phyloP scores from a whole-genome alignment of 2,329 filamentous ascomycete species.

The Ophiocordyceps camponoti-rufipedis region DNA sequence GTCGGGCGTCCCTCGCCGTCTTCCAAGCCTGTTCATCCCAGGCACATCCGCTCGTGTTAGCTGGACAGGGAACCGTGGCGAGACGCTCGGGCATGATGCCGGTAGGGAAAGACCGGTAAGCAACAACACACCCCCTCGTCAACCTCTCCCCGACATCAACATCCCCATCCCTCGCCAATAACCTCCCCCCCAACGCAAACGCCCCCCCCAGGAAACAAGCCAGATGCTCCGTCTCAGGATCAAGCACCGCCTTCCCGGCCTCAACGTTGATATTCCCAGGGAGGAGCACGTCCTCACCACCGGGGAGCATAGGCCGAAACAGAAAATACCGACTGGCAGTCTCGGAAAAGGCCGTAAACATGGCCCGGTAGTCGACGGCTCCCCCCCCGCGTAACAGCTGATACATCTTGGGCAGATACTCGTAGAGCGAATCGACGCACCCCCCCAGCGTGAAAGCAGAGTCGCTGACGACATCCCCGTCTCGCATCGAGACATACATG shows the following conservation, averaged over 20 bases:
- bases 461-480: constrained; percentile 18
- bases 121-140: constrained; percentile 31
- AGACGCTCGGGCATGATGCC: constrained; percentile 36
- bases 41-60: constrained; percentile 11
- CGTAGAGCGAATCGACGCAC: constrained; percentile 40
- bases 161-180: constrained; percentile 21
- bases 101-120: constrained; percentile 26
- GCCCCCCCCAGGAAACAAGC: constrained; percentile 34
- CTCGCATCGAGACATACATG: constrained; percentile 38
- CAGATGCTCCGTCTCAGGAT: constrained; percentile 24
- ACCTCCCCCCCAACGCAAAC: constrained; percentile 28
- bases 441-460: constrained; percentile 18
- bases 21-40: constrained; percentile 26
- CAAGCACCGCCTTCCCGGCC: constrained; percentile 5
- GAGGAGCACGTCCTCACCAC: constrained; percentile 34
- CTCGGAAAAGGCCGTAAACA: constrained; percentile 38
- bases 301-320: constrained; percentile 41
- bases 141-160: constrained; percentile 25
- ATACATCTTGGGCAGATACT: constrained; percentile 88
- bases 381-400: constrained; percentile 25
- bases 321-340: constrained; percentile 37
- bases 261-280: constrained; percentile 19
- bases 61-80: constrained; percentile 20
- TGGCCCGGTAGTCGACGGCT: constrained; percentile 35
- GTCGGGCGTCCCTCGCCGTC: constrained; percentile 23